Evolutionary conservation across 495 filamentous ascomycete species (phyloP).

Genomic region (Penicillium canariense): DNA sequence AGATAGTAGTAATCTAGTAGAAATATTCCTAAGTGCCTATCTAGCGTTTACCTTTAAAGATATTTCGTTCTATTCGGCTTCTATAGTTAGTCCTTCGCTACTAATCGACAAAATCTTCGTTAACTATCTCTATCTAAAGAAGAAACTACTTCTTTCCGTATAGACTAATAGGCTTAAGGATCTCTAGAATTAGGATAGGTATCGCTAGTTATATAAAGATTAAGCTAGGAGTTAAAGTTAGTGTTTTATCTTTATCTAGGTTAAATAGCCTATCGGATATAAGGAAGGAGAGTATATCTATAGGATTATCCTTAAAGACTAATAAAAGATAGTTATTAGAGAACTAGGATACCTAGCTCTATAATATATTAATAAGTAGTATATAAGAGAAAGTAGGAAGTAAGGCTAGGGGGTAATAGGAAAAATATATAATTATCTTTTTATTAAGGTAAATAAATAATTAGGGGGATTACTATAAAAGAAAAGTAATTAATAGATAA

Average conservation of each 20-base stretch:
- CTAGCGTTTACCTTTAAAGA: neutral
- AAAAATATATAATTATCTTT: no score
- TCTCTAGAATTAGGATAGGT: neutral
- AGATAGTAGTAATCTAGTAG: slow-evolving; percentile 5
- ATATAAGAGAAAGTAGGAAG: no score
- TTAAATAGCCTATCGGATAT: neutral
- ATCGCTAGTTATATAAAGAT: neutral
- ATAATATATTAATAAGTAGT: slow-evolving; percentile 4
- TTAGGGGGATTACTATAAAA: no score
- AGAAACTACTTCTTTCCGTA: neutral
- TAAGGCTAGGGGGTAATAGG: no score
- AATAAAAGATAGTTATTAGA: slow-evolving; percentile 4
- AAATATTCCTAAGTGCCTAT: slow-evolving; percentile 6
- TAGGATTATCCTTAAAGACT: slow-evolving; percentile 1
- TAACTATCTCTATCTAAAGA: slow-evolving; percentile 4
- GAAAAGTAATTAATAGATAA: no score
- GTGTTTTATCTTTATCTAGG: neutral
- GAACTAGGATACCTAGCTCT: slow-evolving; percentile 5
- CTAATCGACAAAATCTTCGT: slow-evolving; percentile 10
- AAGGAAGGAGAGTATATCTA: slow-evolving; percentile 1
- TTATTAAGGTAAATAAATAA: no score
- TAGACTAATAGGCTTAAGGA: neutral
- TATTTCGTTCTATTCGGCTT: slow-evolving; percentile 1
- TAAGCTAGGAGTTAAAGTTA: neutral
- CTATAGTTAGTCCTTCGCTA: slow-evolving; percentile 9